Evolutionary conservation across 306 rosid genomes (phyloP).

Genomic region (Rubus idaeus): DNA sequence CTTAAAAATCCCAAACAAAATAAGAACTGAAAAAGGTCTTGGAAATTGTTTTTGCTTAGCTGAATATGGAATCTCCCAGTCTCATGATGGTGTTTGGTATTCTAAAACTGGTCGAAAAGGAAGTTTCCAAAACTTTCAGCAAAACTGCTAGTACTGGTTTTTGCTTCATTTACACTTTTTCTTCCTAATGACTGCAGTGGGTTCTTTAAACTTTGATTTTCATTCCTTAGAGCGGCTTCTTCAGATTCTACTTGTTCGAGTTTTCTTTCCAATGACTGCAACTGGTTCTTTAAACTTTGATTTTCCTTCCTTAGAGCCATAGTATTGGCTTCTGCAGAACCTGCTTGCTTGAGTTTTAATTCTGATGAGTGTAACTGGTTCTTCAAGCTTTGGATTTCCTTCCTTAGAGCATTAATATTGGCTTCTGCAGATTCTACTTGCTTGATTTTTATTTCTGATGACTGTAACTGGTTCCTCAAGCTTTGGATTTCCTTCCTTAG

Average conservation of each 20-base stretch:
- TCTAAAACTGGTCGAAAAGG: neutral
- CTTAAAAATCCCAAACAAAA: neutral
- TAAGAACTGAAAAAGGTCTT: neutral
- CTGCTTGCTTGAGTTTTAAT: neutral
- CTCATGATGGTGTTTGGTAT: neutral
- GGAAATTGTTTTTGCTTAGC: neutral
- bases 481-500: neutral
- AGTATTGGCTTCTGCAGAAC: neutral
- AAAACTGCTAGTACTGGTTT: neutral
- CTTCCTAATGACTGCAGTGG: neutral
- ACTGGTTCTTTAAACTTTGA: neutral
- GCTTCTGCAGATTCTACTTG: slow-evolving; percentile 6
- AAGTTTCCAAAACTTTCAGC: neutral
- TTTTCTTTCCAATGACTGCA: neutral
- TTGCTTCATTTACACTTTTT: neutral
- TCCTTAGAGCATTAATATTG: neutral
- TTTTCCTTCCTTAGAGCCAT: neutral
- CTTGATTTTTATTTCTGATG: neutral
- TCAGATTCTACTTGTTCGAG: neutral
- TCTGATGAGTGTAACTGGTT: neutral
- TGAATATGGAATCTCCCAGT: neutral
- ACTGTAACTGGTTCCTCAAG: neutral
- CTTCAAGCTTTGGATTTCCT: neutral
- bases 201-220: too few species aligned
- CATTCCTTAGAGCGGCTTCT: too few species aligned